These are phyloP conservation scores for Dryas alaskensis DNA, from an alignment of 306 rosid genomes.

Conservation along the genomic window DNA sequence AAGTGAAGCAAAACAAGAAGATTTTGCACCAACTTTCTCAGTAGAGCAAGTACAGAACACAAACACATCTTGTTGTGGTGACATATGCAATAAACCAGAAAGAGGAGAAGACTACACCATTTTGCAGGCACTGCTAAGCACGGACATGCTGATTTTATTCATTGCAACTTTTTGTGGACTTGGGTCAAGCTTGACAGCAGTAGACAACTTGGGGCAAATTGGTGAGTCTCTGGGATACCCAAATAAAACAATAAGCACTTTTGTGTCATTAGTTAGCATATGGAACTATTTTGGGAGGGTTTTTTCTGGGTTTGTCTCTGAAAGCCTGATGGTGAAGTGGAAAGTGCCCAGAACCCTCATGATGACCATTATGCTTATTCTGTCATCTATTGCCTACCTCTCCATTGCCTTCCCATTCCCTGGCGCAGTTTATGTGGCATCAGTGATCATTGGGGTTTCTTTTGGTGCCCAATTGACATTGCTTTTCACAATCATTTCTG, in stretches of 20 bases:
- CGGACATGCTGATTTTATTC: slow-evolving; percentile 44
- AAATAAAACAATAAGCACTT: slow-evolving; percentile 19
- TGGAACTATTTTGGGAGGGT: slow-evolving; percentile 59
- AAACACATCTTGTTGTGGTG: slow-evolving; percentile 12
- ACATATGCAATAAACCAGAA: slow-evolving; percentile 22
- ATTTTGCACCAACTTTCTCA: neutral
- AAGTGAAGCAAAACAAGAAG: neutral
- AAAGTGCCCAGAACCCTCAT: slow-evolving; percentile 43
- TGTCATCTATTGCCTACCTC: slow-evolving; percentile 39
- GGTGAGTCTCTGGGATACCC: slow-evolving; percentile 51
- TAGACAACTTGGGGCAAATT: slow-evolving; percentile 50
- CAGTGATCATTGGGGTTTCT: slow-evolving; percentile 44
- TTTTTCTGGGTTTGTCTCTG: slow-evolving; percentile 47
- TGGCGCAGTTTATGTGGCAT: slow-evolving; percentile 42
- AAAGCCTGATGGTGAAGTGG: slow-evolving; percentile 27
- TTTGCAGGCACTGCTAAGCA: slow-evolving; percentile 39
- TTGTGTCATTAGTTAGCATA: slow-evolving; percentile 45
- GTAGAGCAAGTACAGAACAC: neutral
- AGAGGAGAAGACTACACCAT: slow-evolving; percentile 55
- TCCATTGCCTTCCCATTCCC: slow-evolving; percentile 45
- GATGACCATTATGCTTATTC: slow-evolving; percentile 39
- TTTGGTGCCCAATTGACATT: slow-evolving; percentile 51
- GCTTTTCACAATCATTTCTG: slow-evolving; percentile 50
- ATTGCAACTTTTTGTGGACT: slow-evolving; percentile 38
- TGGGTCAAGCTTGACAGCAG: slow-evolving; percentile 46